Conservation (phyloP, 768 basidiomycete species). For the Chlorophyllum brunneum region DNA sequence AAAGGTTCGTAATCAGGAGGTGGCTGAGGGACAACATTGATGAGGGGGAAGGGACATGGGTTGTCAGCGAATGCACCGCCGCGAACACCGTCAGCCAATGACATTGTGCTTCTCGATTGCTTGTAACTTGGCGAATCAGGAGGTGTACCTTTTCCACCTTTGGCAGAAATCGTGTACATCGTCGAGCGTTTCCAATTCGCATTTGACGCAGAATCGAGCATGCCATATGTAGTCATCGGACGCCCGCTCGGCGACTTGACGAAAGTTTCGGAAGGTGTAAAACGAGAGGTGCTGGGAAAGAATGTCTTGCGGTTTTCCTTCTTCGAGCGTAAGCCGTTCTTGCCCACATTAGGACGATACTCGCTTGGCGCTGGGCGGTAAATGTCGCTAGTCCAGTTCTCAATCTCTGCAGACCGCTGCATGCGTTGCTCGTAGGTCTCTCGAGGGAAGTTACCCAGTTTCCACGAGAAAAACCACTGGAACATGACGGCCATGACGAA, state of each 20-base stretch:
- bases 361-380: conserved; percentile 89
- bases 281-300: conserved; percentile 67
- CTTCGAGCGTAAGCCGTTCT: conserved; percentile 53
- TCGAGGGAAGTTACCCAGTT: conserved; percentile 86
- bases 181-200: conserved; percentile 58
- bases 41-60: conserved; percentile 90
- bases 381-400: conserved; percentile 95
- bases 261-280: conserved; percentile 68
- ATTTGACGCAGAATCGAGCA: conserved; percentile 50
- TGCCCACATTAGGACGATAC: conserved; percentile 85
- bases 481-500: conserved; percentile 97
- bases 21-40: conserved; percentile 90
- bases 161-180: conserved; percentile 43
- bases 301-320: conserved; percentile 57
- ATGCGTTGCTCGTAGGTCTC: conserved; percentile 93
- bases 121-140: conserved; percentile 70
- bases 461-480: conserved; percentile 97
- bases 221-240: conserved; percentile 62
- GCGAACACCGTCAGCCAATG: conserved; percentile 51
- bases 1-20: conserved; percentile 90
- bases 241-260: conserved; percentile 49
- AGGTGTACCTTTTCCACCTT: conserved; percentile 52
- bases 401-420: conserved; percentile 86
- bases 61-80: conserved; percentile 54
- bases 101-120: conserved; percentile 79